A percentile compares a stretch with the other conserved stretches of the same genome.
Evolutionary conservation across 345 rosid species (phyloP).

Genomic region (Brassica cretica): DNA sequence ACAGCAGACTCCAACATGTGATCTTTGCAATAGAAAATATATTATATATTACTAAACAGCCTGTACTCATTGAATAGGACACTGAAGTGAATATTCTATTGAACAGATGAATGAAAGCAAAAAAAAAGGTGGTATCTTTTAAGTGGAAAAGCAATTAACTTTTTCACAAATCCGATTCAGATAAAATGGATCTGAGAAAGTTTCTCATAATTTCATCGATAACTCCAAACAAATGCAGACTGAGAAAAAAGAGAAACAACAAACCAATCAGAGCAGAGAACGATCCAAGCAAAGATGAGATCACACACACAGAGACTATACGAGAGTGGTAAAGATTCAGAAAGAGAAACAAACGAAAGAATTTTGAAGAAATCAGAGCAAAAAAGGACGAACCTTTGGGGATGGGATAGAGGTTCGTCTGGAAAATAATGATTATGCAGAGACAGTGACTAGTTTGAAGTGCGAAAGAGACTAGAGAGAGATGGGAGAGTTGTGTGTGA

Average conservation of each 20-base stretch:
- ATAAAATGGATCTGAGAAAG: constrained; percentile 14
- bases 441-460: constrained; percentile 13
- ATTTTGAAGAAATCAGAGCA: constrained; percentile 2
- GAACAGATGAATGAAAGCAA: constrained; percentile 2
- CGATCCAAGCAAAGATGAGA: not conserved
- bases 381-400: constrained; percentile 37
- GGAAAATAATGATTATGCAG: not conserved
- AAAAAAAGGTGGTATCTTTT: constrained; percentile 5
- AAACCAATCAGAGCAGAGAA: constrained; percentile 6
- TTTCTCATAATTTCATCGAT: not conserved
- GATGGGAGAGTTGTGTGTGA: constrained; percentile 13
- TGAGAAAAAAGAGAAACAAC: not conserved
- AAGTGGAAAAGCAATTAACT: constrained; percentile 21
- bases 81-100: constrained; percentile 3
- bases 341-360: not conserved
- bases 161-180: constrained; percentile 7
- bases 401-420: not conserved
- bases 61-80: constrained; percentile 44
- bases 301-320: constrained; percentile 2
- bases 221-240: constrained; percentile 8
- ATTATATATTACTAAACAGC: constrained; percentile 37
- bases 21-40: constrained; percentile 53
- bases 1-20: constrained; percentile 63
- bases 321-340: not conserved
- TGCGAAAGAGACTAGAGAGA: constrained; percentile 20